These are phyloP conservation scores for Spinellus fusiger DNA, from an alignment of 192 early-diverging fungal species.

Conservation along the genomic window DNA sequence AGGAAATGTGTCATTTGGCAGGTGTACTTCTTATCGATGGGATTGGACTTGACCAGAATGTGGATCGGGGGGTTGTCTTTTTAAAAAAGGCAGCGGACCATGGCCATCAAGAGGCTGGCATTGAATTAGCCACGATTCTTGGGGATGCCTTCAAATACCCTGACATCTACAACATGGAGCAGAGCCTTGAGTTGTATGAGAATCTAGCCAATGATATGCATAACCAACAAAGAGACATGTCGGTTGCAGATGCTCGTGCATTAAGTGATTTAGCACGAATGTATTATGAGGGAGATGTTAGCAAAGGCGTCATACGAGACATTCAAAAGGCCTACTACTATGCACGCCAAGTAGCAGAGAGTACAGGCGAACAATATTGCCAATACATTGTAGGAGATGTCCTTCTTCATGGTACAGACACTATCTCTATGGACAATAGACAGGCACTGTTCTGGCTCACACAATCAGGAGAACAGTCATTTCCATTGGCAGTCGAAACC, in stretches of 20 bases:
- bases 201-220: not conserved
- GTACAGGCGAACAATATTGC: slow-evolving; percentile 25
- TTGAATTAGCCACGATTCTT: slow-evolving; percentile 19
- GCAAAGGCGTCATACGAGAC: slow-evolving; percentile 12
- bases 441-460: slow-evolving; percentile 26
- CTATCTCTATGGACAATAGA: slow-evolving; percentile 11
- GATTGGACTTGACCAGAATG: slow-evolving; percentile 11
- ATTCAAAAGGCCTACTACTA: slow-evolving; percentile 24
- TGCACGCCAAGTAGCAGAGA: slow-evolving; percentile 22
- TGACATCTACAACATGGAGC: slow-evolving; percentile 12
- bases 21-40: slow-evolving; percentile 22
- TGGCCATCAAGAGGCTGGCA: slow-evolving; percentile 15
- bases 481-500: slow-evolving; percentile 28
- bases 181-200: slow-evolving; percentile 21
- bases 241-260: slow-evolving; percentile 20
- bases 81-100: slow-evolving; percentile 8
- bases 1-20: slow-evolving; percentile 17
- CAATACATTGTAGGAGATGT: slow-evolving; percentile 30
- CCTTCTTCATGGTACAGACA: not conserved
- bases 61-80: slow-evolving; percentile 2
- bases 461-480: slow-evolving; percentile 27
- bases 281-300: slow-evolving; percentile 24
- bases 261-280: slow-evolving; percentile 21
- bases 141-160: slow-evolving; percentile 25
- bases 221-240: not conserved